phyloP scores from a whole-genome alignment of 495 filamentous ascomycete species.

The Neurospora africana region DNA sequence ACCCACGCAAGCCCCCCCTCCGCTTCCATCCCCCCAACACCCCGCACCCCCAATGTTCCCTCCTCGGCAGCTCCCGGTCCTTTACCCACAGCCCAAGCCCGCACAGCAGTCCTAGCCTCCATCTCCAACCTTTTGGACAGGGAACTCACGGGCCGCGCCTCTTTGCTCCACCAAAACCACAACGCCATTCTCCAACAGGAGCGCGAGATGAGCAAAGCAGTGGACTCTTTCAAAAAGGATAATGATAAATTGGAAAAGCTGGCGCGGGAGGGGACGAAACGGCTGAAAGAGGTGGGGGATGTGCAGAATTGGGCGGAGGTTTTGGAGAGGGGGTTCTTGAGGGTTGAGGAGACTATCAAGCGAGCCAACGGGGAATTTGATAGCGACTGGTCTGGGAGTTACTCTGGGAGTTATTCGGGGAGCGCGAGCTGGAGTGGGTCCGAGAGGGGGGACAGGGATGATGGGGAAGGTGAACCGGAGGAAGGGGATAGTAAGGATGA shows the following conservation, averaged over 20 bases:
- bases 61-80: constrained; percentile 24
- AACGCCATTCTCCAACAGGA: constrained; percentile 62
- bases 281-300: constrained; percentile 86
- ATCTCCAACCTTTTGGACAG: constrained; percentile 64
- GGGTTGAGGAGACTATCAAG: constrained; percentile 78
- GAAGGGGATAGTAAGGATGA: too few species aligned
- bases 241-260: constrained; percentile 60
- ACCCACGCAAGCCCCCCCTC: neutral
- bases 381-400: constrained; percentile 11
- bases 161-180: constrained; percentile 65
- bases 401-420: constrained; percentile 26
- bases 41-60: neutral
- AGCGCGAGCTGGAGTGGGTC: constrained; percentile 21
- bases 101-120: constrained; percentile 65
- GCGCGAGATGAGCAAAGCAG: constrained; percentile 52
- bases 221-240: constrained; percentile 56
- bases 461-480: neutral
- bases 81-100: constrained; percentile 44
- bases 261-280: constrained; percentile 54
- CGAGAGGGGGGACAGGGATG: constrained; percentile 14
- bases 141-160: constrained; percentile 61
- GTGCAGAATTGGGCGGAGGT: constrained; percentile 98
- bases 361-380: constrained; percentile 39
- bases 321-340: constrained; percentile 79
- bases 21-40: neutral